Conservation (phyloP, 1,139 yeast species). For the Torulaspora globosa region DNA sequence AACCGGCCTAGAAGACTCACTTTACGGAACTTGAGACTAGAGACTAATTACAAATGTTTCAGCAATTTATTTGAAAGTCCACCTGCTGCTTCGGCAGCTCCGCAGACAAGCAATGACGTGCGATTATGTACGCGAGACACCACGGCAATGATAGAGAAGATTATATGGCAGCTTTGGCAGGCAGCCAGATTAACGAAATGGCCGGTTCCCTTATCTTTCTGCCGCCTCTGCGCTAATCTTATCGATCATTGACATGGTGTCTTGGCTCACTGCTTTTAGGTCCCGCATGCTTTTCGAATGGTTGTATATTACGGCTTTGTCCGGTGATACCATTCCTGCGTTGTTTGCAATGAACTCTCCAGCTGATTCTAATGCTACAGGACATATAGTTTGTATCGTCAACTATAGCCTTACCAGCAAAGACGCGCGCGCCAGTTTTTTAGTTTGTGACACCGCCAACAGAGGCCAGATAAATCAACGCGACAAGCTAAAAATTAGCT, state of each 20-base stretch:
- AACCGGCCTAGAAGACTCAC: neutral
- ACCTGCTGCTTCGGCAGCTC: too few relatives aligned
- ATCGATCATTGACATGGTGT: too few relatives aligned
- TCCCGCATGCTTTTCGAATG: neutral
- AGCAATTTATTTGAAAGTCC: too few relatives aligned
- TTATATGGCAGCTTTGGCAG: too few relatives aligned
- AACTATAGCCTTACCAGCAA: too few relatives aligned
- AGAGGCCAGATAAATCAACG: neutral
- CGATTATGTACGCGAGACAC: neutral
- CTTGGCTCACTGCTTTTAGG: too few relatives aligned
- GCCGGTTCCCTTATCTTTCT: neutral
- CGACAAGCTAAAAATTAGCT: too few relatives aligned
- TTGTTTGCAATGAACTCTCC: conserved; percentile 6
- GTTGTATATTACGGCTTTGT: conserved; percentile 3
- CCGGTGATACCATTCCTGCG: conserved; percentile 2
- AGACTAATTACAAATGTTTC: neutral
- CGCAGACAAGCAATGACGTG: too few relatives aligned
- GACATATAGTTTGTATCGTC: neutral
- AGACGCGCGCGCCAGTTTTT: conserved; percentile 2
- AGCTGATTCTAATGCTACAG: conserved; percentile 1
- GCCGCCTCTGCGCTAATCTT: neutral
- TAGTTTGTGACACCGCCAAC: neutral
- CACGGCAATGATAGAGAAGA: neutral
- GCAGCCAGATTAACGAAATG: neutral
- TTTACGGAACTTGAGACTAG: neutral